Percentiles rank a stretch among this genome's conserved stretches.
Evolutionary conservation across 2,329 filamentous ascomycete genomes (phyloP).

Genomic region (Epichloe brachyelytri): DNA sequence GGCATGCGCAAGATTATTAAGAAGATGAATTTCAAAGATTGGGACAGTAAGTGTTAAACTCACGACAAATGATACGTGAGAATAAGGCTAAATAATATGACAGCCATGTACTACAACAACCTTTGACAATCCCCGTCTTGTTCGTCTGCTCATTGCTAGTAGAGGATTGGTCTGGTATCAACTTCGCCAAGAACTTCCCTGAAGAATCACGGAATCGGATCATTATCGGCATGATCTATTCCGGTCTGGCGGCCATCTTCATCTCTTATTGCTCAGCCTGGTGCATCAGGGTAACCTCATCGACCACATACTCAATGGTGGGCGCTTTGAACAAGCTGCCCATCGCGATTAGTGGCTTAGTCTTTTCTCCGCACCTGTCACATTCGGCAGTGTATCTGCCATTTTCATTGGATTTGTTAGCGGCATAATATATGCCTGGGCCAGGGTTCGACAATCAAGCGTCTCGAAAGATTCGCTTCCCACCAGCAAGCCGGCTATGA

Average conservation of each 20-base stretch:
- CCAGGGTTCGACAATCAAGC: conserved; percentile 54
- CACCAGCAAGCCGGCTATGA: conserved; percentile 56
- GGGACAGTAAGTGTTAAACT: conserved; percentile 68
- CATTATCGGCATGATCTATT: conserved; percentile 83
- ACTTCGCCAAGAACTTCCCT: conserved; percentile 82
- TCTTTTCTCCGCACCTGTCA: conserved; percentile 96
- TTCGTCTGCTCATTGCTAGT: conserved; percentile 66
- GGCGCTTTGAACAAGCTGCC: conserved; percentile 96
- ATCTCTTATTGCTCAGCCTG: conserved; percentile 99
- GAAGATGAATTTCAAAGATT: conserved; percentile 99
- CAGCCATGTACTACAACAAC: conserved; percentile 99
- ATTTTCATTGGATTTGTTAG: conserved; percentile 86
- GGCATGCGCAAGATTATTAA: conserved; percentile 98
- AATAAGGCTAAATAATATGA: conserved; percentile 17
- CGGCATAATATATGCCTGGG: conserved; percentile 68
- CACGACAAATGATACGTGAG: background rate
- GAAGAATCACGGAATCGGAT: conserved; percentile 64
- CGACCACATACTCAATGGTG: conserved; percentile 98
- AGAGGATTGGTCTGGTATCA: conserved; percentile 85
- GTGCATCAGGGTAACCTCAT: conserved; percentile 95
- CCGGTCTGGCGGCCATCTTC: conserved; percentile 84
- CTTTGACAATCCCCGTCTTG: conserved; percentile 90
- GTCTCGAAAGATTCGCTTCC: conserved; percentile 53
- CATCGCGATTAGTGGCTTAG: conserved; percentile 77
- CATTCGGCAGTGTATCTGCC: conserved; percentile 80